Percentiles rank a stretch among this genome's conserved stretches.
Evolutionary conservation across 2,329 filamentous ascomycete species (phyloP).

Genomic region (Periconia digitata): DNA sequence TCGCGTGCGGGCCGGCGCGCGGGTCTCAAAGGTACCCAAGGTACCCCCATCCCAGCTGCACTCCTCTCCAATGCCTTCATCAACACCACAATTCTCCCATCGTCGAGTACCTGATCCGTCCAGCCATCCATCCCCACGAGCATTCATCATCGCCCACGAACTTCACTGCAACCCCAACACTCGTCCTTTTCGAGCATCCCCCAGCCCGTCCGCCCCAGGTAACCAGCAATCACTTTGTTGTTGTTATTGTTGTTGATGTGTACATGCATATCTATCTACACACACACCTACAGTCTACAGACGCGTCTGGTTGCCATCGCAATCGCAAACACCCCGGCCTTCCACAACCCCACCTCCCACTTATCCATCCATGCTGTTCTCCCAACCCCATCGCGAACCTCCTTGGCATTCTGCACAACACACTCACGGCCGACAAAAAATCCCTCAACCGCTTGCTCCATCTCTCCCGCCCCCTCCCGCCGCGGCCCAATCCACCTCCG

Average conservation of each 20-base stretch:
- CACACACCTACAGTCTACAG: no score
- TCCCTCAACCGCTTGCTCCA: constrained; percentile 26
- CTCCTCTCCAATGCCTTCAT: neutral
- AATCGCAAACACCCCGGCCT: neutral
- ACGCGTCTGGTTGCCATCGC: neutral
- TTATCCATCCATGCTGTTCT: neutral
- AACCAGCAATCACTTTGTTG: no score
- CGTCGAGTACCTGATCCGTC: constrained; percentile 11
- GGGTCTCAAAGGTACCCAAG: neutral
- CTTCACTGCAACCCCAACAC: neutral
- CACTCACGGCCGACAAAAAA: constrained; percentile 25
- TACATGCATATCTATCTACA: neutral
- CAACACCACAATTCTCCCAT: constrained; percentile 18
- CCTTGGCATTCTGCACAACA: constrained; percentile 16
- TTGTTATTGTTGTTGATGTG: neutral
- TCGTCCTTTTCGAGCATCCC: neutral
- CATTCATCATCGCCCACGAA: neutral
- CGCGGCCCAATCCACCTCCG: constrained; percentile 3
- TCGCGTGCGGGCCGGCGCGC: neutral
- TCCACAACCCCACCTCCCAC: neutral
- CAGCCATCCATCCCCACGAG: neutral
- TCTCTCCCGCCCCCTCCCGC: no score
- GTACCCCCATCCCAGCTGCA: neutral
- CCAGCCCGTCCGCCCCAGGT: no score
- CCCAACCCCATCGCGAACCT: neutral